Evolutionary conservation across 768 basidiomycete species (phyloP).

Genomic region (Russula sp.): DNA sequence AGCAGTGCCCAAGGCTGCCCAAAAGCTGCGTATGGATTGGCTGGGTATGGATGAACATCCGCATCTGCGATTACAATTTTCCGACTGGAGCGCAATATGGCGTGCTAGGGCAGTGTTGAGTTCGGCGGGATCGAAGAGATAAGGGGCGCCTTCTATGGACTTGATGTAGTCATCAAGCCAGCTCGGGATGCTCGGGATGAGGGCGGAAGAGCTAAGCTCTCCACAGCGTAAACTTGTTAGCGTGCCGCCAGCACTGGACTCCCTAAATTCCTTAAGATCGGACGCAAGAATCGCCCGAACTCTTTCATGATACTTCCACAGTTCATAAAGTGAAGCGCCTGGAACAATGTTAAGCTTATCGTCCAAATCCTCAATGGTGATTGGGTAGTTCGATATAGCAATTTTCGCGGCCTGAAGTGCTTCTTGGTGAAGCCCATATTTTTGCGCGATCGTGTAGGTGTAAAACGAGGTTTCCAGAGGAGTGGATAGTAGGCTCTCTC

Average conservation of each 20-base stretch:
- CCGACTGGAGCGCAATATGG: background rate
- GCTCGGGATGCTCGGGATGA: background rate
- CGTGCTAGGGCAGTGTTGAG: background rate
- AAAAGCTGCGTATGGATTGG: background rate
- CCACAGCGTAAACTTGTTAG: background rate
- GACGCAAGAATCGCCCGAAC: background rate
- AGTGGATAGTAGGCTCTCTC: background rate
- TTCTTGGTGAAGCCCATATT: background rate
- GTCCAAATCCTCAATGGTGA: background rate
- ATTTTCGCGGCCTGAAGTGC: background rate
- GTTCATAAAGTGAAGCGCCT: background rate
- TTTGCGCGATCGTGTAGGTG: background rate
- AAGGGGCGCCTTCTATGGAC: background rate
- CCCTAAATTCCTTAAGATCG: background rate
- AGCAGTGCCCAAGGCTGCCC: background rate
- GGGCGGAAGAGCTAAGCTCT: background rate
- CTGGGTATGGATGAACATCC: background rate
- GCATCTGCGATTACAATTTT: background rate
- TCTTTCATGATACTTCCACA: constrained; percentile 1
- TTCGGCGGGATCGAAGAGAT: background rate
- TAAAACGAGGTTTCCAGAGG: background rate
- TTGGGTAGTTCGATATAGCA: background rate
- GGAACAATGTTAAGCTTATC: background rate
- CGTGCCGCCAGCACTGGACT: background rate
- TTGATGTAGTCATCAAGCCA: background rate